Conservation (phyloP, 140 eudicot species). For the Bidens hawaiensis region DNA sequence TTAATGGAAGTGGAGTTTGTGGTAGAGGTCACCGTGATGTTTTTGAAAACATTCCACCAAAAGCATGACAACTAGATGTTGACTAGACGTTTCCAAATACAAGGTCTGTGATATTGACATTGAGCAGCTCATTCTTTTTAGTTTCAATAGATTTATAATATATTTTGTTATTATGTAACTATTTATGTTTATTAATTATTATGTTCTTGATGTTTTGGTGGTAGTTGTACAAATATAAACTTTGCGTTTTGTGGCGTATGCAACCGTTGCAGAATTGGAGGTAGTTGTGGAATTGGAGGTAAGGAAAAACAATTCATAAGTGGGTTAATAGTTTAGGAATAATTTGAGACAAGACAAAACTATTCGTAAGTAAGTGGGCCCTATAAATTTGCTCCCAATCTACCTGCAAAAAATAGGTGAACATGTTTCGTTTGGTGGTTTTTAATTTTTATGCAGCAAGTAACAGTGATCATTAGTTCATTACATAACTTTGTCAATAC, state of each 20-base stretch:
- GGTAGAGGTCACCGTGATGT: slow-evolving; percentile 89
- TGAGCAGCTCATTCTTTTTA: slow-evolving; percentile 91
- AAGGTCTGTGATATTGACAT: slow-evolving; percentile 99
- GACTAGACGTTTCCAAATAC: slow-evolving; percentile 97
- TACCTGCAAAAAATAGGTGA: too few relatives aligned
- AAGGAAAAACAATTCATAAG: too few relatives aligned
- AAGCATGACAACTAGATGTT: slow-evolving; percentile 97
- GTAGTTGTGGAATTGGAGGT: slow-evolving; percentile 67
- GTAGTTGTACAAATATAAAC: slow-evolving; percentile 91
- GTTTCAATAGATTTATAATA: not conserved
- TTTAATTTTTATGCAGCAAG: too few relatives aligned
- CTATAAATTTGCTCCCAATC: too few relatives aligned
- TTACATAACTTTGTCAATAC: too few relatives aligned
- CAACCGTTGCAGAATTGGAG: slow-evolving; percentile 93
- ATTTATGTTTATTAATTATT: not conserved
- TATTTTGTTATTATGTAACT: not conserved
- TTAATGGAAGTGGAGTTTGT: slow-evolving; percentile 52
- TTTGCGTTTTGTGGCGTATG: slow-evolving; percentile 98
- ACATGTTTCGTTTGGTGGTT: too few relatives aligned
- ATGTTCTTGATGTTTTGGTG: slow-evolving; percentile 16
- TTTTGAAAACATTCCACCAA: slow-evolving; percentile 47
- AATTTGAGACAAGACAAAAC: too few relatives aligned
- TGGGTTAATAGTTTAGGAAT: too few relatives aligned
- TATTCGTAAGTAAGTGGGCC: too few relatives aligned
- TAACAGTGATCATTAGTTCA: too few relatives aligned